A percentile compares a stretch with the other conserved stretches of the same genome.
These are phyloP conservation scores for Cochlearia excelsa DNA, from an alignment of 345 rosid species.

Conservation along the genomic window DNA sequence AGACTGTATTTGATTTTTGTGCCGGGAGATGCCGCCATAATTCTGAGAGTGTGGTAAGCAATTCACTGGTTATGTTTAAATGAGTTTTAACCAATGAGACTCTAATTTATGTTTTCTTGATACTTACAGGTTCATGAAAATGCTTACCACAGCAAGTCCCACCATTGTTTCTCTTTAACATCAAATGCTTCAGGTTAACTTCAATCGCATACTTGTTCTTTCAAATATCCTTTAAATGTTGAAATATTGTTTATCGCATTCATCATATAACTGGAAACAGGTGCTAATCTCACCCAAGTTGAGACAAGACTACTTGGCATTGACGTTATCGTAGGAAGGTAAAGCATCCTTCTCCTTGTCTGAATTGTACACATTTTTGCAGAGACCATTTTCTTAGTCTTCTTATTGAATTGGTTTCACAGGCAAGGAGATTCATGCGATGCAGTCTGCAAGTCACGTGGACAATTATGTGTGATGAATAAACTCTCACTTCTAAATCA, in stretches of 20 bases:
- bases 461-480: constrained; percentile 81
- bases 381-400: not conserved
- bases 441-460: constrained; percentile 69
- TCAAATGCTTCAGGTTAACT: constrained; percentile 71
- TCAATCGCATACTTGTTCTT: constrained; percentile 16
- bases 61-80: constrained; percentile 10
- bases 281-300: constrained; percentile 42
- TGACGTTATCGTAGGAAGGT: constrained; percentile 79
- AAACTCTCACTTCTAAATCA: constrained; percentile 81
- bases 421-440: constrained; percentile 95
- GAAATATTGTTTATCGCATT: not conserved
- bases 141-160: constrained; percentile 84
- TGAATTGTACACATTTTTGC: constrained; percentile 24
- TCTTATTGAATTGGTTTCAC: constrained; percentile 25
- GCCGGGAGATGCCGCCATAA: constrained; percentile 94
- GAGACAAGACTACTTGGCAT: constrained; percentile 80
- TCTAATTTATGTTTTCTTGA: not conserved
- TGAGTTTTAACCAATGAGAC: not conserved
- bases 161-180: constrained; percentile 84
- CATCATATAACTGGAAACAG: constrained; percentile 22
- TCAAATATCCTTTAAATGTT: constrained; percentile 2
- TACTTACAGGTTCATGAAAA: constrained; percentile 84
- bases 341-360: not conserved
- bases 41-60: constrained; percentile 86
- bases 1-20: constrained; percentile 81